These are phyloP conservation scores for Penicillium sp. DNA, from an alignment of 2,329 filamentous ascomycete species.

Conservation along the genomic window DNA sequence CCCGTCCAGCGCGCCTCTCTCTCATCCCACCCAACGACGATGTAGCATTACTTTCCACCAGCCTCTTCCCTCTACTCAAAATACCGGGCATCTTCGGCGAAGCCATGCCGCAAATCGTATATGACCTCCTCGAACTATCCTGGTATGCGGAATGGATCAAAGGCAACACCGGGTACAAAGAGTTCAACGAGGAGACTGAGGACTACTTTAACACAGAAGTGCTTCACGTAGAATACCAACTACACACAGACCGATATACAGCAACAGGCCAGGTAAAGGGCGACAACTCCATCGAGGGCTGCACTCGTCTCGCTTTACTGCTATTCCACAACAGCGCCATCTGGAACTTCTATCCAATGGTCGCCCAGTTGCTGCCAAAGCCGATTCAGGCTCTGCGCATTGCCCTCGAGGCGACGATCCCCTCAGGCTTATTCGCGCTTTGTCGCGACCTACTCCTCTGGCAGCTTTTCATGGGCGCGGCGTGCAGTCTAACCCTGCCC, in stretches of 20 bases:
- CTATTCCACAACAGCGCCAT: conserved; percentile 41
- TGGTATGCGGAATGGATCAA: conserved; percentile 42
- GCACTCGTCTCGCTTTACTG: conserved; percentile 38
- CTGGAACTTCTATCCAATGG: conserved; percentile 40
- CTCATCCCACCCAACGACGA: conserved; percentile 33
- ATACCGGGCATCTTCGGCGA: conserved; percentile 37
- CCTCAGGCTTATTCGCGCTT: conserved; percentile 31
- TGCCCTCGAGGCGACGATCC: conserved; percentile 35
- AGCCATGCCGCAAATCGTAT: conserved; percentile 32
- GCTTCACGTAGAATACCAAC: conserved; percentile 38
- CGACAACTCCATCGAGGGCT: conserved; percentile 39
- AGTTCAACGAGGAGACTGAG: conserved; percentile 37
- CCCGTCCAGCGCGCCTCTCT: conserved; percentile 31
- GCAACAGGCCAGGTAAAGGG: conserved; percentile 32
- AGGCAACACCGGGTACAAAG: conserved; percentile 25
- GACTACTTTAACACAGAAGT: conserved; percentile 43
- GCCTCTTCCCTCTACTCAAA: conserved; percentile 32
- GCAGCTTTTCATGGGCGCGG: conserved; percentile 37
- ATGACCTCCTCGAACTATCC: conserved; percentile 35
- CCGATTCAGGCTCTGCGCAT: conserved; percentile 34
- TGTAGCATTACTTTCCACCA: conserved; percentile 31
- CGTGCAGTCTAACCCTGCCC: conserved; percentile 29
- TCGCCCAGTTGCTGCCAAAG: conserved; percentile 35
- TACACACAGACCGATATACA: conserved; percentile 39
- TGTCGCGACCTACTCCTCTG: conserved; percentile 38